Evolutionary conservation across 805 yeast species (phyloP), one percentile per base, ranked within the genome.

Genomic region (Lachancea lanzarotensis): DNA sequence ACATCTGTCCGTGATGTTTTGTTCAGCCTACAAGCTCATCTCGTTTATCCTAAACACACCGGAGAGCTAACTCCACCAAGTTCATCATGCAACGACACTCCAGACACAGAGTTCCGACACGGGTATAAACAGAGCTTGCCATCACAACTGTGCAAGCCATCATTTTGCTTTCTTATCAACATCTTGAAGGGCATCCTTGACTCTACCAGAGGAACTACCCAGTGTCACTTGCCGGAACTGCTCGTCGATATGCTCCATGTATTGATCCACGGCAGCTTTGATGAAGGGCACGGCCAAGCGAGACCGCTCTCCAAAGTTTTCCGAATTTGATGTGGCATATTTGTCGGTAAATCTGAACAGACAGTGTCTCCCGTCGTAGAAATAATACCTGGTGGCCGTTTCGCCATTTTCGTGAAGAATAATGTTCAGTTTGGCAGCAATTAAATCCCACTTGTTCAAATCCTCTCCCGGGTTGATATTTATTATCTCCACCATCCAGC

Each of bases 331-430:
- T 13, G 16, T 7, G 16, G n/a, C 16, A 13, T 8, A 31, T 7
- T 31, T 7, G n/a, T n/a, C 16, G 9, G 16, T 31, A 13, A 31
- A 31, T 10, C 6, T 6, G 8, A 16, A 31, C 8, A 10, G 16
- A n/a, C 34, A 31, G 34, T 11, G 7, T 11, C n/a, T 6, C 7
- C 34, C 34, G n/a, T 31, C 34, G n/a, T 31, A 31, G n/a, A 31
- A 31, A 16, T 40, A 47, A 26, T 47, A 40, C 11, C 45, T 48
- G 25, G 50, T 35, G 8, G 45, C 37, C 18, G 33, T 30, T 13
- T 31, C 17, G 35, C 30, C 25, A 20, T 47, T 44, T 16, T 29
- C 38, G 31, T 35, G 26, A 36, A 47, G 36, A 15, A 44, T 20
- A 16, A 33, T 19, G 16, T 34, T 34, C 10, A 17, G 12, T 17